phyloP scores from a whole-genome alignment of 371 early-diverging fungal species.

The Mucor indicus region DNA sequence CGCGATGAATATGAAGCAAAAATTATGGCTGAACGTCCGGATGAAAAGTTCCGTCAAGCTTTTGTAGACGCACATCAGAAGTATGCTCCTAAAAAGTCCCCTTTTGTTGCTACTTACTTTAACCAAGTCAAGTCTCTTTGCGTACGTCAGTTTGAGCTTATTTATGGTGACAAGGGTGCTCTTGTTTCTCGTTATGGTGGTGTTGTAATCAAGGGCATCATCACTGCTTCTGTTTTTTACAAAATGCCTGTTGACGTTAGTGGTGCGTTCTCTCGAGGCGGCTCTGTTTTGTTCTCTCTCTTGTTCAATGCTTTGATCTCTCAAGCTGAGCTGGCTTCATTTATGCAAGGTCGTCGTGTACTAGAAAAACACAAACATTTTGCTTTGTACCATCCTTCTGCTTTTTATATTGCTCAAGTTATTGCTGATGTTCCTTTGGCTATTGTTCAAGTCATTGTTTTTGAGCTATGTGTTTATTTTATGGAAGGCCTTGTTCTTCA shows the following conservation, averaged over 20 bases:
- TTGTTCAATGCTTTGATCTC: conserved; percentile 61
- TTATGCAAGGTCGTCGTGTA: conserved; percentile 62
- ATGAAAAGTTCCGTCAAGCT: conserved; percentile 53
- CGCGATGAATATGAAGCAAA: conserved; percentile 43
- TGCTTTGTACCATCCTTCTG: conserved; percentile 66
- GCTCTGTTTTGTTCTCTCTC: conserved; percentile 62
- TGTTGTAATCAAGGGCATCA: conserved; percentile 63
- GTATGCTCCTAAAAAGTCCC: conserved; percentile 49
- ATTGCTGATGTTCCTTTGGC: conserved; percentile 46
- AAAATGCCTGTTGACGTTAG: conserved; percentile 46
- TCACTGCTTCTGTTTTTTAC: conserved; percentile 70
- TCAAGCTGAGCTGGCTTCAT: conserved; percentile 54
- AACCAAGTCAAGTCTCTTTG: conserved; percentile 63
- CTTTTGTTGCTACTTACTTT: conserved; percentile 62
- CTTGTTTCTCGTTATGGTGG: conserved; percentile 61
- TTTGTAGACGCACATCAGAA: conserved; percentile 56
- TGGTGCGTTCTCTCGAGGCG: conserved; percentile 76
- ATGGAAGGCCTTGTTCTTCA: conserved; percentile 52
- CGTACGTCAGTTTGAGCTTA: conserved; percentile 61
- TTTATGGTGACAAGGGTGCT: conserved; percentile 48
- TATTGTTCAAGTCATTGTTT: conserved; percentile 36
- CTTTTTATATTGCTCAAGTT: conserved; percentile 60
- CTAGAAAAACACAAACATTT: conserved; percentile 67
- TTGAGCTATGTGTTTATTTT: conserved; percentile 53
- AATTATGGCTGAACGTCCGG: conserved; percentile 35